phyloP scores from a whole-genome alignment of 495 filamentous ascomycete species.

The Penicillium diatomitis region DNA sequence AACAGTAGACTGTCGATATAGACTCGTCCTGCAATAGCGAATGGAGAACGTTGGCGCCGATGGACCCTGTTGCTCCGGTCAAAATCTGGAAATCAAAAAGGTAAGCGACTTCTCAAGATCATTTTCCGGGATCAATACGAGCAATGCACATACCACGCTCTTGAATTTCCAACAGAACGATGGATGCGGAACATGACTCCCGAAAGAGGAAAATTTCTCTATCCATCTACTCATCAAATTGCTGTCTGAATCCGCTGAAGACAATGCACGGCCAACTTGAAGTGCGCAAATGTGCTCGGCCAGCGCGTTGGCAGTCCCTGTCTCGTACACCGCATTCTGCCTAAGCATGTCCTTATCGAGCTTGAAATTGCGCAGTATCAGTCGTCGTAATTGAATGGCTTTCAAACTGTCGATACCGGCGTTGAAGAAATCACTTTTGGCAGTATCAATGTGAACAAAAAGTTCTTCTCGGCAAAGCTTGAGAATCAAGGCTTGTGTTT shows the following conservation, averaged over 20 bases:
- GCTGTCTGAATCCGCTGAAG: conserved; percentile 18
- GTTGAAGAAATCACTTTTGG: conserved; percentile 43
- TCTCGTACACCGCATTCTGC: conserved; percentile 45
- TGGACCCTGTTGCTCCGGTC: conserved; percentile 51
- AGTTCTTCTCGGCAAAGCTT: conserved; percentile 31
- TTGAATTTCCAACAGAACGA: conserved; percentile 14
- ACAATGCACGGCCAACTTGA: conserved; percentile 21
- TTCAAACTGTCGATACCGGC: conserved; percentile 53
- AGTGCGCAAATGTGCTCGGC: conserved; percentile 36
- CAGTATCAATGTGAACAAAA: conserved; percentile 27
- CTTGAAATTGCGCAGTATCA: conserved; percentile 39
- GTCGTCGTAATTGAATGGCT: conserved; percentile 45
- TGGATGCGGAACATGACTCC: conserved; percentile 21
- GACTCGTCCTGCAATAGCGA: conserved; percentile 36
- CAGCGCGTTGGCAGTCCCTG: conserved; percentile 35
- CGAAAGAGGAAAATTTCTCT: conserved; percentile 40
- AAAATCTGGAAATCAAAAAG: conserved; percentile 31
- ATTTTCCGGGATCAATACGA: too few relatives aligned
- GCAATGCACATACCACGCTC: conserved; percentile 29
- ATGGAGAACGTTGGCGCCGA: conserved; percentile 46
- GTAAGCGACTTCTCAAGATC: conserved; percentile 1
- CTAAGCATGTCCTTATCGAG: conserved; percentile 18
- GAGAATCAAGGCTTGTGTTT: conserved; percentile 35
- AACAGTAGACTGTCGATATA: conserved; percentile 42
- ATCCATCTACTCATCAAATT: conserved; percentile 37